Evolutionary conservation across 441 rosid species (phyloP).

Genomic region (Arabidopsis lyrata): DNA sequence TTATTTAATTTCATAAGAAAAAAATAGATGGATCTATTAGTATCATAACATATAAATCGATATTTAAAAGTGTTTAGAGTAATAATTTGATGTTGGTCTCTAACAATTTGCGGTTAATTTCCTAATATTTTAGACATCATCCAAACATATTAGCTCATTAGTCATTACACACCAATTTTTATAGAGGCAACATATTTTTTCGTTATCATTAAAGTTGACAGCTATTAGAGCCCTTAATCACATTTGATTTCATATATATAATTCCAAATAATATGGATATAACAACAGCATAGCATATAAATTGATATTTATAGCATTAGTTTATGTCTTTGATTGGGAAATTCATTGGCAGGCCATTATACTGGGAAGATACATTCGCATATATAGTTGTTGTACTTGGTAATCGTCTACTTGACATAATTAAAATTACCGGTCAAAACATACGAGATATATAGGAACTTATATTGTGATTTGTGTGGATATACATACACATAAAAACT

Average conservation of each 20-base stretch:
- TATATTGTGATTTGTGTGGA: background rate
- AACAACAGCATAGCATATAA: conserved; percentile 11
- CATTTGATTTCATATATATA: conserved; percentile 7
- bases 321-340: conserved; percentile 14
- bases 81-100: background rate
- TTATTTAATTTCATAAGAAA: background rate
- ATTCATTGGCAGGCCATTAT: conserved; percentile 24
- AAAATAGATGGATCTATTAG: too few relatives aligned
- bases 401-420: background rate
- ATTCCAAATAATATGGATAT: conserved; percentile 6
- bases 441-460: background rate
- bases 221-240: conserved; percentile 15
- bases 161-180: conserved; percentile 4
- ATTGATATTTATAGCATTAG: background rate
- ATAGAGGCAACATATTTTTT: conserved; percentile 17
- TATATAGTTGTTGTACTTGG: conserved; percentile 18
- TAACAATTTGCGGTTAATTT: background rate
- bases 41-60: background rate
- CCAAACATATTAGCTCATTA: background rate
- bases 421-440: conserved; percentile 26
- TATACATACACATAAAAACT: background rate
- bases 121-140: background rate
- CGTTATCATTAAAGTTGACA: background rate
- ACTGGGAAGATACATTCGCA: conserved; percentile 33
- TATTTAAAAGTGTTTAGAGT: background rate